Evolutionary conservation across 1,284 basidiomycete genomes (phyloP), one percentile per base, ranked within the genome.

Genomic region (Sutorius eximius): DNA sequence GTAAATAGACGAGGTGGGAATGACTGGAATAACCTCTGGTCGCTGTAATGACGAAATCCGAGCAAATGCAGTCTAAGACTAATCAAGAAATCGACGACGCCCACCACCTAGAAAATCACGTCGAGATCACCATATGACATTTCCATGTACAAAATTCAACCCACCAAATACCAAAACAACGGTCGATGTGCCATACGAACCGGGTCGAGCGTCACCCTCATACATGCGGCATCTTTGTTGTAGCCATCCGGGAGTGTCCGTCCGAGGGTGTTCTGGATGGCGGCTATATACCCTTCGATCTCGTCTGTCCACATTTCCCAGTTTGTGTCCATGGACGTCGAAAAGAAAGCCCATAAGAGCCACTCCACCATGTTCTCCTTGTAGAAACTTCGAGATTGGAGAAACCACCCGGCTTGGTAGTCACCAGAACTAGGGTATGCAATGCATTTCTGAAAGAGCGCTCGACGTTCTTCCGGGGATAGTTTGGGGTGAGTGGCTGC

Each of bases 311-410:
- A 83, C 33, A 73, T 75, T 38, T 76, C 67, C 12, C 61, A 58
- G 2, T 55, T 29, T 2, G 65, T 65, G 2, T 70, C 60, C 32
- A 67, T 65, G 29, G 68, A 66, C 10, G 66, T 69, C 27, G 65
- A 73, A 66, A 85, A 87, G 18, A 87, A 60, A 0, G 82, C 81
- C 84, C 85, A 87, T 7, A 83, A 69, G n/a, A 86, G 64, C 85
- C 85, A 87, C 49, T 86, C 81, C 5, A 75, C 55, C 45, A 82
- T 68, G 57, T 87, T 83, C 15, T 80, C 73, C 27, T 74, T 76
- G 47, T 71, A 72, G 53, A 82, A 63, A 18, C 64, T 55, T 2
- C 52, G 57, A 10, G 61, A 52, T 1, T 70, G 72, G 20, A 76
- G 67, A 65, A 87, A 86, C 85, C 86, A 88, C 30, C 80, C 80